Base-by-base conservation (phyloP, 805 yeast species). In the Hanseniaspora nectarophila region DNA sequence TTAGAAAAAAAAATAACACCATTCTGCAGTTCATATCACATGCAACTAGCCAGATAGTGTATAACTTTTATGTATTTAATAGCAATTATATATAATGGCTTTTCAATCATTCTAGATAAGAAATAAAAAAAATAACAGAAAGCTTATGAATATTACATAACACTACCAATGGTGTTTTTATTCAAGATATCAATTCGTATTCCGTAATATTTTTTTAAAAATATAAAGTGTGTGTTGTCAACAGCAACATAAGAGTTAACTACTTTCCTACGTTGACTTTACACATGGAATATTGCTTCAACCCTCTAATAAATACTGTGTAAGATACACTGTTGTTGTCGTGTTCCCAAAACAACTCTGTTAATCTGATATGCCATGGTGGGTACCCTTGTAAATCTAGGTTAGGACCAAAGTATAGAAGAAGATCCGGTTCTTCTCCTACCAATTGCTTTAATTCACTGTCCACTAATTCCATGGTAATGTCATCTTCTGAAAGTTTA, bases 341-440 rank as follows among this genome's bases (percentile, higher is more conserved):
- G 2, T 83, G 82, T 62, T 87, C 90, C 85, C 94, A 85, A 67
- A 81, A 89, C 61, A 92, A 78, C 63, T 92, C 98, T 6, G 88
- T 77, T 50, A 94, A 74, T 56, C 98, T 76, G 33, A 87, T 78
- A 63, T 90, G 97, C 98, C 98, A 92, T 28, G 98, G 98, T 20
- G 97, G 97, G 65, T 81, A 92, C 16, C 95, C 97, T 66, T 88
- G 95, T 46, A 92, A 73, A 63, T 88, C 95, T 56, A 92, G 71
- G 12, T 74, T 72, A n/a, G 97, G 95, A 20, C 87, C 87, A 64
- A 90, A 92, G 50, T 85, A 69, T 29, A 92, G 71, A 45, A 92
- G 70, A 56, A 92, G 73, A 63, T 92, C 98, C 0, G 98, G 97
- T 64, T 92, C 98, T n/a, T 73, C 74, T 1, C 95, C 92, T 15